phyloP scores from a whole-genome alignment of 73 alveolate genomes.

The Paramecium bursaria region DNA sequence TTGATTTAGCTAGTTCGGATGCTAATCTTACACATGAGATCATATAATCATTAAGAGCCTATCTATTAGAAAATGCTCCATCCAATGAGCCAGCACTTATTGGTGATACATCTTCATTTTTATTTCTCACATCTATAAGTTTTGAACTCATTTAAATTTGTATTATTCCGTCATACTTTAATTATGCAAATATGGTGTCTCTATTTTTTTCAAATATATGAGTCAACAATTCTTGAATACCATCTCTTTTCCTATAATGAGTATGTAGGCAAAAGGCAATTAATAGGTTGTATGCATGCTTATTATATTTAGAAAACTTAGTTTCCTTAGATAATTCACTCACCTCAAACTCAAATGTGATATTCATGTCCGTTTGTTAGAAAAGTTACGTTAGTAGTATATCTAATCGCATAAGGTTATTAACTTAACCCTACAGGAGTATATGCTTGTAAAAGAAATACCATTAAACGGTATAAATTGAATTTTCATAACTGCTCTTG shows the following conservation, averaged over 20 bases:
- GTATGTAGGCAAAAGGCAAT: conserved; percentile 50
- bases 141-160: background rate
- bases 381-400: background rate
- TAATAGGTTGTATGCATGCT: conserved; percentile 49
- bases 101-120: background rate
- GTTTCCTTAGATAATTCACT: conserved; percentile 11
- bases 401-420: conserved; percentile 45
- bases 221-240: conserved; percentile 9
- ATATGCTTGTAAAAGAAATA: conserved; percentile 37
- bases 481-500: conserved; percentile 28
- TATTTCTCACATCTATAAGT: background rate
- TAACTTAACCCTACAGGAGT: conserved; percentile 9
- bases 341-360: conserved; percentile 40
- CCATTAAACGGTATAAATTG: conserved; percentile 37
- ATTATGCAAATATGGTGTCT: conserved; percentile 17
- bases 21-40: conserved; percentile 60
- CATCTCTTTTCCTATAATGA: conserved; percentile 38
- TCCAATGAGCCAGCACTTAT: background rate
- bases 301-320: conserved; percentile 4
- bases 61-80: background rate
- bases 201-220: conserved; percentile 13
- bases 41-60: conserved; percentile 7
- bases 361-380: conserved; percentile 17
- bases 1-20: conserved; percentile 48
- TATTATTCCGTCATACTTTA: background rate